A percentile compares a stretch with the other conserved stretches of the same genome.
Conservation (phyloP, 306 rosid genomes). For the Adenanthera pavonina region DNA sequence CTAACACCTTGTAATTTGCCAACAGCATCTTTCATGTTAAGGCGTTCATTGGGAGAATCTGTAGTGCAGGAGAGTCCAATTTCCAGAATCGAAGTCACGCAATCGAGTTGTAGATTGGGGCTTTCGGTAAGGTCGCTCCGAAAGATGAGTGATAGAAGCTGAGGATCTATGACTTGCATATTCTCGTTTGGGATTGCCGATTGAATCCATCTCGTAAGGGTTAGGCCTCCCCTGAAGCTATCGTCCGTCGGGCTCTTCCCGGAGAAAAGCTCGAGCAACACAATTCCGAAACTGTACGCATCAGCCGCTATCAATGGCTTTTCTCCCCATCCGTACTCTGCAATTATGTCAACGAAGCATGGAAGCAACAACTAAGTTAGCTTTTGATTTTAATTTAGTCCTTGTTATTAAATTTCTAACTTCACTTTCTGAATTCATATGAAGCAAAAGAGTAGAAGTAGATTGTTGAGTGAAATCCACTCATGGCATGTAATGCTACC, state of each 20-base stretch:
- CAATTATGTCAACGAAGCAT: constrained; percentile 25
- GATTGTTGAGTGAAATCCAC: neutral
- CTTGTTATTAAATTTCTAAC: no score
- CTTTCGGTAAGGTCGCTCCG: constrained; percentile 20
- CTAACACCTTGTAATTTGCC: constrained; percentile 50
- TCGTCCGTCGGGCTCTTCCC: constrained; percentile 69
- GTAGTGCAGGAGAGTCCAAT: constrained; percentile 60
- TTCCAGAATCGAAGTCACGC: constrained; percentile 47
- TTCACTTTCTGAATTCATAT: no score
- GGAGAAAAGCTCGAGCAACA: constrained; percentile 62
- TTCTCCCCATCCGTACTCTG: constrained; percentile 74
- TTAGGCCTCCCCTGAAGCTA: constrained; percentile 51
- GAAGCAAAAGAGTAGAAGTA: neutral
- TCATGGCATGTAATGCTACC: no score
- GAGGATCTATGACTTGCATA: constrained; percentile 51
- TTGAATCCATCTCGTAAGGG: constrained; percentile 61
- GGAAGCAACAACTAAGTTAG: neutral
- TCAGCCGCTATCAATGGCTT: constrained; percentile 67
- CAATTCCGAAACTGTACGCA: constrained; percentile 74
- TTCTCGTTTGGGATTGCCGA: constrained; percentile 45
- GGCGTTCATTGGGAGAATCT: constrained; percentile 53
- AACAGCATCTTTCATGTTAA: constrained; percentile 55
- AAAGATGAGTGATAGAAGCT: constrained; percentile 36
- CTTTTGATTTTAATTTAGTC: no score
- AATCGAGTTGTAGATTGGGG: constrained; percentile 38